These are phyloP conservation scores for Bipolaris bicolor DNA, from an alignment of 2,329 filamentous ascomycete species.

Conservation along the genomic window DNA sequence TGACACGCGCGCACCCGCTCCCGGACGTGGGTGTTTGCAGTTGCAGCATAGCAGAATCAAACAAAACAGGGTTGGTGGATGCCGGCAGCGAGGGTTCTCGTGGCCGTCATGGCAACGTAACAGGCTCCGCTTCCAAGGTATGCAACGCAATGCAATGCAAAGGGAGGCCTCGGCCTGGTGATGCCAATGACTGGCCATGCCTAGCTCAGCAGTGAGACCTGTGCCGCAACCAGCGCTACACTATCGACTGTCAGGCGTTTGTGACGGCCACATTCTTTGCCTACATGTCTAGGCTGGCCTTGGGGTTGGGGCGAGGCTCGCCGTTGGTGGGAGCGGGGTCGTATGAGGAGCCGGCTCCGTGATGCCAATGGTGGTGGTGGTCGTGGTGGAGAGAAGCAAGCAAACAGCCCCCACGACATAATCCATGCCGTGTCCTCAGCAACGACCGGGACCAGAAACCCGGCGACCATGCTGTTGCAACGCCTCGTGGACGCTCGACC, in stretches of 20 bases:
- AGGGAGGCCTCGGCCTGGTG: constrained; percentile 3
- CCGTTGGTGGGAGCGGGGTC: constrained; percentile 7
- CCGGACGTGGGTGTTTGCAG: background rate
- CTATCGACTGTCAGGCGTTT: constrained; percentile 14
- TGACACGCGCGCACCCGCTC: background rate
- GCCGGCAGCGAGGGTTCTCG: constrained; percentile 5
- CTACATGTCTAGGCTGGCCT: background rate
- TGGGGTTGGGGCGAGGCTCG: constrained; percentile 6
- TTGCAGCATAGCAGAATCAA: constrained; percentile 8
- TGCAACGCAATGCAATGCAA: constrained; percentile 1
- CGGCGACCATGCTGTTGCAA: constrained; percentile 11
- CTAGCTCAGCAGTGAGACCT: constrained; percentile 15
- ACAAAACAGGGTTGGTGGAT: constrained; percentile 3
- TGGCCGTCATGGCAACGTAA: constrained; percentile 22
- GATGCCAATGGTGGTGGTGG: background rate
- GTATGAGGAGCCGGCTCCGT: constrained; percentile 9
- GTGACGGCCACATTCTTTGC: background rate
- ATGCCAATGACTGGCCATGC: constrained; percentile 8
- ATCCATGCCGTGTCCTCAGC: background rate
- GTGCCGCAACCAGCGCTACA: constrained; percentile 33
- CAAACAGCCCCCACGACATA: background rate
- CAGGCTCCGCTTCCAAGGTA: background rate
- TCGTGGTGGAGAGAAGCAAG: background rate
- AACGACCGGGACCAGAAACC: constrained; percentile 3
- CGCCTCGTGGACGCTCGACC: constrained; percentile 16